Percentiles rank a stretch among this genome's conserved stretches.
Conservation (phyloP, 495 filamentous ascomycete genomes). For the Talaromyces trachyspermus region DNA sequence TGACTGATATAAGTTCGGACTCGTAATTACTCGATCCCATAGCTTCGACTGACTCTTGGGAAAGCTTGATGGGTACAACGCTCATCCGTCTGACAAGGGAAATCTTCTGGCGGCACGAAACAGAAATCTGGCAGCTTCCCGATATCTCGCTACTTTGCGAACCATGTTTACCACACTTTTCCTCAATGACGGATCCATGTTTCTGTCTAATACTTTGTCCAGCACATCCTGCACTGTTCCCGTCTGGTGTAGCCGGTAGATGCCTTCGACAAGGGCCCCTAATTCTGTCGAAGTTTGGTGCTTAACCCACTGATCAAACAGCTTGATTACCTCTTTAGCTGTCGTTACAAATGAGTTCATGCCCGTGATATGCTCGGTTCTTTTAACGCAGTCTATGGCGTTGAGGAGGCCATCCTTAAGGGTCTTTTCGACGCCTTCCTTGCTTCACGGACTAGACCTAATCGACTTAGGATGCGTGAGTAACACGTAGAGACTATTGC, state of each 20-base stretch:
- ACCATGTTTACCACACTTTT: conserved; percentile 7
- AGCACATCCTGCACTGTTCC: conserved; percentile 2
- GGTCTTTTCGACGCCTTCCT: conserved; percentile 13
- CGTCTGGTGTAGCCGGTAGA: conserved; percentile 7
- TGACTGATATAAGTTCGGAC: conserved; percentile 10
- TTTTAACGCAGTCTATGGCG: conserved; percentile 11
- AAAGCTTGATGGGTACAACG: conserved; percentile 4
- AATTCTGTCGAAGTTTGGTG: conserved; percentile 5
- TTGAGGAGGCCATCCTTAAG: conserved; percentile 12
- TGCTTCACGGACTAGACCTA: conserved; percentile 21
- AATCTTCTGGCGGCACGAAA: conserved; percentile 4
- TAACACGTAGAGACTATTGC: conserved; percentile 19
- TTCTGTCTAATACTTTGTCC: neutral
- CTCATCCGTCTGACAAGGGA: conserved; percentile 3
- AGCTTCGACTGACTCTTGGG: conserved; percentile 3
- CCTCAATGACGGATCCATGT: conserved; percentile 1
- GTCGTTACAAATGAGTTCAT: conserved; percentile 9
- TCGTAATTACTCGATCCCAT: neutral
- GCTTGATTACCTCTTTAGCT: conserved; percentile 10
- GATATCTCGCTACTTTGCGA: conserved; percentile 9
- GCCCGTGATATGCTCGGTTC: conserved; percentile 10
- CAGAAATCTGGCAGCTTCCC: conserved; percentile 7
- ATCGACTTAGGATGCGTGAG: conserved; percentile 18
- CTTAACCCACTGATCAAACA: conserved; percentile 6
- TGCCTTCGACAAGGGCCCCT: conserved; percentile 6